phyloP scores from a whole-genome alignment of 208 protist genomes.

The Leishmania braziliensis region DNA sequence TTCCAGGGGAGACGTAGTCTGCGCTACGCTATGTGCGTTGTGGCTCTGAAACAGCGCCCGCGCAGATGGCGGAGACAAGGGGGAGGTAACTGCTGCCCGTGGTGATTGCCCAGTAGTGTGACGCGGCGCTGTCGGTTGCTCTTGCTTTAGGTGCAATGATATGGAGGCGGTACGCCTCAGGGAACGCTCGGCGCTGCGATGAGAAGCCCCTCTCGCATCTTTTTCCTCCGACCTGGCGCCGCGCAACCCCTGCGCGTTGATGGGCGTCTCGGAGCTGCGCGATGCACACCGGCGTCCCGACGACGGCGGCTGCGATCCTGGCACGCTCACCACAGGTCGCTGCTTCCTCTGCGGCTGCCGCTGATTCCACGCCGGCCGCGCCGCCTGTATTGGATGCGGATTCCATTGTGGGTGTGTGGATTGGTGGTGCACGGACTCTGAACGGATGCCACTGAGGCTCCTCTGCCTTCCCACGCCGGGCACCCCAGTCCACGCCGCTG shows the following conservation, averaged over 20 bases:
- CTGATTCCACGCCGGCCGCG: slow-evolving; percentile 74
- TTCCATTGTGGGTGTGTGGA: slow-evolving; percentile 32
- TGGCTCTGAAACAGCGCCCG: slow-evolving; percentile 29
- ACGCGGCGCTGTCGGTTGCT: background rate
- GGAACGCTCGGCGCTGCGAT: slow-evolving; percentile 9
- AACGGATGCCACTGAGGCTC: slow-evolving; percentile 15
- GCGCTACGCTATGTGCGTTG: slow-evolving; percentile 13
- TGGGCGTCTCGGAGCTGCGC: slow-evolving; percentile 17
- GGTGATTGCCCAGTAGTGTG: background rate
- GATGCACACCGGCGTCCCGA: slow-evolving; percentile 17
- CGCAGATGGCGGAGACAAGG: slow-evolving; percentile 26
- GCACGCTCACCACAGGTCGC: slow-evolving; percentile 57
- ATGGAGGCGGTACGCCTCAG: slow-evolving; percentile 19
- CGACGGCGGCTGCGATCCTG: slow-evolving; percentile 24
- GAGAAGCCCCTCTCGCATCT: slow-evolving; percentile 1
- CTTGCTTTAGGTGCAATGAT: background rate
- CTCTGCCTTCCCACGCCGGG: background rate
- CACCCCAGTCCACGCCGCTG: background rate
- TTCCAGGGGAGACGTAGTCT: background rate
- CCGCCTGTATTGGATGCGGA: slow-evolving; percentile 19
- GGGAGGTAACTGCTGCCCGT: slow-evolving; percentile 7
- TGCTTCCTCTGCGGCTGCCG: slow-evolving; percentile 44
- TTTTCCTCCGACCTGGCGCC: slow-evolving; percentile 5
- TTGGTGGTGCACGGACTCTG: background rate
- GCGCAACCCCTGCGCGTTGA: background rate